Percentiles rank a stretch among this genome's conserved stretches.
Conservation (phyloP, 495 filamentous ascomycete genomes). For the Hypoxylon fuscum region DNA sequence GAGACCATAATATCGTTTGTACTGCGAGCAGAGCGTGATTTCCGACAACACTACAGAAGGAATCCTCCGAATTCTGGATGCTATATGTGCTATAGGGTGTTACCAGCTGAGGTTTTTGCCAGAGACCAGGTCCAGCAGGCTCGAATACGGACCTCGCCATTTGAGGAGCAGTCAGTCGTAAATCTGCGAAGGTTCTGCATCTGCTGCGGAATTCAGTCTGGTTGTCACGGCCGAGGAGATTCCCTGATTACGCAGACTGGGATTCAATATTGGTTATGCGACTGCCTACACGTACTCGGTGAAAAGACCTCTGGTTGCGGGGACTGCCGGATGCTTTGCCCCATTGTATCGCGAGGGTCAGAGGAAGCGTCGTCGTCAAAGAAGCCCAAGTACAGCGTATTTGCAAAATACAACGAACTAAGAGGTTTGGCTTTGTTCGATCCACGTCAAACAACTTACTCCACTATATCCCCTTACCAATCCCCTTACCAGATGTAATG, state of each 20-base stretch:
- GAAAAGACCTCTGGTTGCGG: conserved; percentile 17
- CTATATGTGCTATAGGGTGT: conserved; percentile 35
- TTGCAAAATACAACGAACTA: not conserved
- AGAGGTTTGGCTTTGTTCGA: not conserved
- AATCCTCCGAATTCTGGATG: conserved; percentile 32
- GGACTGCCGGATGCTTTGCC: conserved; percentile 25
- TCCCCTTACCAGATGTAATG: too few species aligned
- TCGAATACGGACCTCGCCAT: not conserved
- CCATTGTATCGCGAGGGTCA: conserved; percentile 10
- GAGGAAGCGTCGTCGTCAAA: not conserved
- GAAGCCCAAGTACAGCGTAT: not conserved
- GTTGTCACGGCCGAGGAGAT: conserved; percentile 35
- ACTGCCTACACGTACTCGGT: conserved; percentile 21
- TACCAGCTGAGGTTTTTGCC: conserved; percentile 32
- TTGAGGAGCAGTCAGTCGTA: conserved; percentile 15
- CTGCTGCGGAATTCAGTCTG: conserved; percentile 32
- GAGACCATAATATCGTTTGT: conserved; percentile 28
- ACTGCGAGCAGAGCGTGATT: conserved; percentile 40
- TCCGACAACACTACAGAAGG: conserved; percentile 22
- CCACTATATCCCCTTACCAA: too few species aligned
- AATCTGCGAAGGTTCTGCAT: conserved; percentile 42
- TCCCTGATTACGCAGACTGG: conserved; percentile 31
- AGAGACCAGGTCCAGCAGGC: conserved; percentile 33
- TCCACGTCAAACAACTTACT: too few species aligned
- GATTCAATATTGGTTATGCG: conserved; percentile 35